Percentiles rank a stretch among this genome's conserved stretches.
Evolutionary conservation across 352 stramenopile species (phyloP).

Genomic region (Phytophthora sp.): DNA sequence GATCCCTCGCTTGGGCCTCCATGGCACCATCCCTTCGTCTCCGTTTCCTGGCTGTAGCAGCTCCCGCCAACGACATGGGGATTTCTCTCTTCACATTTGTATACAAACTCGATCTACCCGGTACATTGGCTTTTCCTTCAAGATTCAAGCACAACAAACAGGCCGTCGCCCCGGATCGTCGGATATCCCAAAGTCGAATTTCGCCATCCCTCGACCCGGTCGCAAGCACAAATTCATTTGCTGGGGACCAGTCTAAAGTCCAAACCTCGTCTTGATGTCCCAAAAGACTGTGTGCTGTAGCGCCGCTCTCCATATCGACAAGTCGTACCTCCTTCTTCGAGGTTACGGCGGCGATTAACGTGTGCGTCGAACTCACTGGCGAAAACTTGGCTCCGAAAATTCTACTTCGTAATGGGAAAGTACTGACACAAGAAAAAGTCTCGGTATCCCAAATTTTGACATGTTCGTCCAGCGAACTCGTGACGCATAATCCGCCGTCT

Average conservation of each 20-base stretch:
- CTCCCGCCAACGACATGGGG: conserved; percentile 39
- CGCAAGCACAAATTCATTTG: conserved; percentile 74
- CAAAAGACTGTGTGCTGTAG: conserved; percentile 68
- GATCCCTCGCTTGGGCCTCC: conserved; percentile 34
- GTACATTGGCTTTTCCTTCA: conserved; percentile 56
- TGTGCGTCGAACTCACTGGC: conserved; percentile 51
- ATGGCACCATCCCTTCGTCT: conserved; percentile 26
- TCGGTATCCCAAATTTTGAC: conserved; percentile 85
- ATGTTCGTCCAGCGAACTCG: conserved; percentile 69
- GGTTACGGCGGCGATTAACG: conserved; percentile 74
- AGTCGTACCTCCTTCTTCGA: conserved; percentile 69
- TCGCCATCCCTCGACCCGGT: conserved; percentile 66
- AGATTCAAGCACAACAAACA: conserved; percentile 86
- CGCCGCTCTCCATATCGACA: conserved; percentile 75
- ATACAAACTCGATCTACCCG: conserved; percentile 55
- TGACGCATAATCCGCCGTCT: conserved; percentile 83
- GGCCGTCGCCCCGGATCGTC: conserved; percentile 78
- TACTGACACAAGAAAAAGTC: conserved; percentile 63
- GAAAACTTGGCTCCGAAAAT: conserved; percentile 79
- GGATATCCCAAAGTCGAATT: conserved; percentile 89
- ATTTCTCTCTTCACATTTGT: conserved; percentile 54
- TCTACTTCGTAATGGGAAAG: conserved; percentile 65
- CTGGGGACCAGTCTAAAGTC: conserved; percentile 75
- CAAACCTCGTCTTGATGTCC: conserved; percentile 84
- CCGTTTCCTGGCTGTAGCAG: conserved; percentile 42